Evolutionary conservation across 257 asterid genomes (phyloP).

Genomic region (Solanum chmielewskii): DNA sequence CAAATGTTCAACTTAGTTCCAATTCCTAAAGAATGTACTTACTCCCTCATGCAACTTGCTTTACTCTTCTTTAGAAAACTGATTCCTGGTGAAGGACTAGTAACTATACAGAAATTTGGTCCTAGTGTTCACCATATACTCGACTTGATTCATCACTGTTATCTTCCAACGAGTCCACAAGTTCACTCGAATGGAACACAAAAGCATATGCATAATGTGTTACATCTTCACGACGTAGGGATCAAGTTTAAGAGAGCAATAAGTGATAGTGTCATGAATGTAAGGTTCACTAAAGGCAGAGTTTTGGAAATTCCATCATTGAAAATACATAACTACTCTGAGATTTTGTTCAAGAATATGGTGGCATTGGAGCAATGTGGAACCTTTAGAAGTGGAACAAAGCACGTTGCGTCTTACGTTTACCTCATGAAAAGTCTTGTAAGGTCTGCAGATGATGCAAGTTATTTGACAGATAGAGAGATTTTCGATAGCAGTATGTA

Average conservation of each 20-base stretch:
- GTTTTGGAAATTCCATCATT: slow-evolving; percentile 27
- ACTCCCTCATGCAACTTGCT: slow-evolving; percentile 29
- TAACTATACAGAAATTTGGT: not conserved
- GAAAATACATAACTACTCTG: slow-evolving; percentile 19
- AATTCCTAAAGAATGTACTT: slow-evolving; percentile 11
- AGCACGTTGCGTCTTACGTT: slow-evolving; percentile 25
- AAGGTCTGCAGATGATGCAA: slow-evolving; percentile 17
- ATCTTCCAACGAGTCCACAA: slow-evolving; percentile 21
- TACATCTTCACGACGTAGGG: slow-evolving; percentile 13
- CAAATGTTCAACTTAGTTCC: slow-evolving; percentile 29
- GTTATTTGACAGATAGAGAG: slow-evolving; percentile 11
- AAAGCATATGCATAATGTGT: not conserved
- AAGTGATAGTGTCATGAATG: slow-evolving; percentile 8
- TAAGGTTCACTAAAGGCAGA: slow-evolving; percentile 10
- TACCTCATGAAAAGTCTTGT: slow-evolving; percentile 26
- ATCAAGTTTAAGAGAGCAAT: slow-evolving; percentile 14
- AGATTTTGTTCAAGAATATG: slow-evolving; percentile 31
- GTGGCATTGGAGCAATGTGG: slow-evolving; percentile 36
- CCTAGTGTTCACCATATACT: slow-evolving; percentile 32
- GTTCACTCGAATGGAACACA: not conserved
- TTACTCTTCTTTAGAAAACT: slow-evolving; percentile 27
- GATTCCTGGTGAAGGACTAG: slow-evolving; percentile 7
- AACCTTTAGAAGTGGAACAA: slow-evolving; percentile 2
- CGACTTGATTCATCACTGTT: slow-evolving; percentile 36
- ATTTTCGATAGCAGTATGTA: slow-evolving; percentile 15